Percentiles rank a stretch among this genome's conserved stretches.
Conservation (phyloP, 352 stramenopile species). For the Blastocystis sp. region DNA sequence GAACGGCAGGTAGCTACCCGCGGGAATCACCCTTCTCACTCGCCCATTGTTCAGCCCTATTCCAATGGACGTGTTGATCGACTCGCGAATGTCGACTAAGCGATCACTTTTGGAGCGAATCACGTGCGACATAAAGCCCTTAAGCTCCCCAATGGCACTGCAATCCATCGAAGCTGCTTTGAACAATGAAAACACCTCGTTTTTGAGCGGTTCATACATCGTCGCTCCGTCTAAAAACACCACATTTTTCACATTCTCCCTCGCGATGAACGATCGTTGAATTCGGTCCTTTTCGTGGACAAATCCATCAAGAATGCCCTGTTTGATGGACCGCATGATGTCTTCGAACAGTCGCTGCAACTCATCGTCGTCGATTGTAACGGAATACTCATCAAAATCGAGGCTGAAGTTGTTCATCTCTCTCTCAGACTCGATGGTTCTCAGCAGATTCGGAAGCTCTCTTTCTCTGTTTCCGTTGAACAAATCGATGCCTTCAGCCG, state of each 20-base stretch:
- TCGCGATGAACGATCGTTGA: not conserved
- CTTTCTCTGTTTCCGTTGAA: not conserved
- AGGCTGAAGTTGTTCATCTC: not conserved
- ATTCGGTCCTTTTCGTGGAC: not conserved
- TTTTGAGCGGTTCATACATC: not conserved
- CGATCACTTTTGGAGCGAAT: not conserved
- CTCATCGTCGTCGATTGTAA: not conserved
- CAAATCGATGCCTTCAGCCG: not conserved
- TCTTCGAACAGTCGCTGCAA: not conserved
- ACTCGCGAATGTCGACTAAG: not conserved
- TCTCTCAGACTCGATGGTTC: not conserved
- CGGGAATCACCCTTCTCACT: not conserved
- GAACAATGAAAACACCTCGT: not conserved
- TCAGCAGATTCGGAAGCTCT: not conserved
- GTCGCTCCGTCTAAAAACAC: not conserved
- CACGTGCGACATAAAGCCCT: not conserved
- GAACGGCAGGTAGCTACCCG: not conserved
- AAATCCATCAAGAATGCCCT: not conserved
- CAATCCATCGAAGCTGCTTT: not conserved
- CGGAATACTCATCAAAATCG: not conserved
- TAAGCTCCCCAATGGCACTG: not conserved
- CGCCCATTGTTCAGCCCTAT: not conserved
- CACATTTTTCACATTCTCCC: not conserved
- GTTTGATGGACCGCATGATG: not conserved
- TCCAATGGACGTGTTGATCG: not conserved